Percentiles rank a stretch among this genome's conserved stretches.
Conservation (phyloP, 495 filamentous ascomycete species). For the Thozetella sp. region DNA sequence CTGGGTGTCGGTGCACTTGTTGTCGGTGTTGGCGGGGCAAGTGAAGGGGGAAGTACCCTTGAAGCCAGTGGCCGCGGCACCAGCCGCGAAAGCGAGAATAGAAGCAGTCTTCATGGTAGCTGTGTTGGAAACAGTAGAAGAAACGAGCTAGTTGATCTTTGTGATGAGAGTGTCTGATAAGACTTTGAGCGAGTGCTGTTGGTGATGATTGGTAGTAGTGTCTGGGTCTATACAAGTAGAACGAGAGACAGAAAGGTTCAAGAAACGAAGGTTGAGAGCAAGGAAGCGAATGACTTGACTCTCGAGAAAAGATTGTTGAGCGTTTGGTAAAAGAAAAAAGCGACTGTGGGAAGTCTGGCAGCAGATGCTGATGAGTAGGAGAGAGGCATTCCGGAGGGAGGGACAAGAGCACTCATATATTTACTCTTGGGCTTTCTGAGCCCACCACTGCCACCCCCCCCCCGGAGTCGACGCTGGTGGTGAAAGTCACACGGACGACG, state of each 20-base stretch:
- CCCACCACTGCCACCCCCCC: background rate
- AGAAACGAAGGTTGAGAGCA: conserved; percentile 39
- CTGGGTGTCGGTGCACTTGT: conserved; percentile 72
- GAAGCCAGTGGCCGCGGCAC: conserved; percentile 64
- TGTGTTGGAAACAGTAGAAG: conserved; percentile 11
- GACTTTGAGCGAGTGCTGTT: conserved; percentile 9
- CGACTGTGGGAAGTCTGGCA: conserved; percentile 26
- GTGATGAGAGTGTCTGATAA: conserved; percentile 4
- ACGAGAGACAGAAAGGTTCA: conserved; percentile 18
- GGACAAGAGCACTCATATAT: conserved; percentile 12
- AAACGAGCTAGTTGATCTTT: too few species aligned
- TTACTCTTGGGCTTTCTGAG: background rate
- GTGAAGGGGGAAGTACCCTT: conserved; percentile 59
- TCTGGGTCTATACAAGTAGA: conserved; percentile 5
- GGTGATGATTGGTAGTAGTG: conserved; percentile 26
- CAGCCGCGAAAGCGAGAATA: conserved; percentile 57
- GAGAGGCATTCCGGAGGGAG: conserved; percentile 17
- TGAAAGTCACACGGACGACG: background rate
- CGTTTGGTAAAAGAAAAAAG: conserved; percentile 30
- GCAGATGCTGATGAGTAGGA: conserved; percentile 25
- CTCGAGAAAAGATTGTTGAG: conserved; percentile 30
- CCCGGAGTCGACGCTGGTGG: background rate
- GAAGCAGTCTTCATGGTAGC: conserved; percentile 51
- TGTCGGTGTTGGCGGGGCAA: conserved; percentile 74
- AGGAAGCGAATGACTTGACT: conserved; percentile 62